These are phyloP conservation scores for Leccinum subtestaceum DNA, from an alignment of 768 basidiomycete species.

Conservation along the genomic window DNA sequence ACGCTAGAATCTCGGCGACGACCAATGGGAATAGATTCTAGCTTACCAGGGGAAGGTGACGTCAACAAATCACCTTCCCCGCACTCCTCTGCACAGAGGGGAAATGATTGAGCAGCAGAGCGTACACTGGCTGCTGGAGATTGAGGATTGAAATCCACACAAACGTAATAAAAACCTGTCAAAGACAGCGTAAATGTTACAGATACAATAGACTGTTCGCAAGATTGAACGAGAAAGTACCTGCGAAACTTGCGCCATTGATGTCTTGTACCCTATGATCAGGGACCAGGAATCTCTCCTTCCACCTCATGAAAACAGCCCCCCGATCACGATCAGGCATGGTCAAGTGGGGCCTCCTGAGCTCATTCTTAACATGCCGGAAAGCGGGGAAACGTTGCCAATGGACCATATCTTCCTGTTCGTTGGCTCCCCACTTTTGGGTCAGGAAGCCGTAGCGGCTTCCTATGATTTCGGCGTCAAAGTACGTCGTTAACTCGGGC, in stretches of 20 bases:
- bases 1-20: constrained; percentile 47
- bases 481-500: constrained; percentile 95
- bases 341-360: constrained; percentile 74
- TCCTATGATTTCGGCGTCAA: constrained; percentile 95
- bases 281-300: constrained; percentile 94
- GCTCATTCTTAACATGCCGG: constrained; percentile 74
- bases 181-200: constrained; percentile 5
- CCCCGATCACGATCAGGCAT: constrained; percentile 75
- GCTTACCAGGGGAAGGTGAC: constrained; percentile 34
- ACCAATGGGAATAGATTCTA: constrained; percentile 37
- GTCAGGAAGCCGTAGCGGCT: constrained; percentile 89
- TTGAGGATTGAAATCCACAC: constrained; percentile 85
- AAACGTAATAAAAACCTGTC: constrained; percentile 90
- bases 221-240: constrained; percentile 41
- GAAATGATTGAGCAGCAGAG: constrained; percentile 35
- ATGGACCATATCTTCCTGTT: constrained; percentile 89
- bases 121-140: constrained; percentile 36
- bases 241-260: constrained; percentile 92
- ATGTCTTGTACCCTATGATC: constrained; percentile 93
- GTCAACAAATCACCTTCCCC: constrained; percentile 28
- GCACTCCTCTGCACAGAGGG: constrained; percentile 30
- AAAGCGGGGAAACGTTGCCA: constrained; percentile 94
- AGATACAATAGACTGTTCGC: neutral
- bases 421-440: constrained; percentile 84
- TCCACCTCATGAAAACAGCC: constrained; percentile 94